Evolutionary conservation across 1,139 yeast species (phyloP), one percentile per base, ranked within the genome.

Genomic region (Hyphopichia khmerensis): DNA sequence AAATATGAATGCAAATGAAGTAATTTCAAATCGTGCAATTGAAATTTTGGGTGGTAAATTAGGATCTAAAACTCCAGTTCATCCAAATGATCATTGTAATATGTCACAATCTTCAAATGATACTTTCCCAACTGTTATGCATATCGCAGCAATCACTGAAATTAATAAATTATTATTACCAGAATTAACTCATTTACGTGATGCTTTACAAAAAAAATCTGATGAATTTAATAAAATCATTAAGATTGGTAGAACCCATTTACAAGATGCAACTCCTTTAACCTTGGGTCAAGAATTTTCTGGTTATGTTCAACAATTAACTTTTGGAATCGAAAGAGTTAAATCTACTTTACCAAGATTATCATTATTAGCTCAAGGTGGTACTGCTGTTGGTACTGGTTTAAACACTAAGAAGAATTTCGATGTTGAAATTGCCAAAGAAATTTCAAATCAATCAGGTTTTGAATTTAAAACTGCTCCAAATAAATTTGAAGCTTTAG

Each of bases 111-210:
- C 97, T 16, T 89, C 97, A 39, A 93, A 93, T 67, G 99, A 93
- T 70, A 93, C 99, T 44, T 88, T 91, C 87, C 99, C 99, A 53
- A 91, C 99, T 30, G 99, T 93, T 45, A 93, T 93, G 99, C 99
- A 93, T 74, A 93, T 93, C 70, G 98, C 99, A 41, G 97, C 98
- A 26, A 96, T 91, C 47, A 79, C 87, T 40, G 96, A 93, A 72
- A 87, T 93, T 69, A 75, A 84, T 43, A 62, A 79, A 57, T 73
- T 76, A 41, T 77, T 95, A 64, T 57, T 93, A 43, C 99, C 99
- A 30, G 87, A 89, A 58, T 76, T 93, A 60, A 75, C 79, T 46
- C 76, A 74, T 42, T 82, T 93, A 60, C 87, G 87, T 67, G 88
- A 85, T 59, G 77, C 96, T 23, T 73, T 95, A 52, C 78, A 79